Conservation (phyloP, 179 eudicot genomes). For the Silene vulgaris region DNA sequence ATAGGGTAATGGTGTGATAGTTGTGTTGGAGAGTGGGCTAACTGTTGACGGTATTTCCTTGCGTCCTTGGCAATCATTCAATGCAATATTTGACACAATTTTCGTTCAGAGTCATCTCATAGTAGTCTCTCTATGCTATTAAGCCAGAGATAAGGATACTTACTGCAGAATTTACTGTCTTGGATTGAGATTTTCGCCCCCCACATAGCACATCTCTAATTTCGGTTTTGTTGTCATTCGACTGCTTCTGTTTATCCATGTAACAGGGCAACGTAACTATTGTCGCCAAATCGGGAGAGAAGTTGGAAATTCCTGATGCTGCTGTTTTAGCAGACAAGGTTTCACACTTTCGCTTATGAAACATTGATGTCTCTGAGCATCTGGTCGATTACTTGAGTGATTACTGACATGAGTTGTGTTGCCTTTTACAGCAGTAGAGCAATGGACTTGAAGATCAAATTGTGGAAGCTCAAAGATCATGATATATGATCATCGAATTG, state of each 20-base stretch:
- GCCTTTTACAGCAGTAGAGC: slow-evolving; percentile 45
- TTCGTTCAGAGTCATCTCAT: no score
- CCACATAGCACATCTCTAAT: neutral
- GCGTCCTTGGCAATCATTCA: no score
- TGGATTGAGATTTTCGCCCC: neutral
- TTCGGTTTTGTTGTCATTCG: neutral
- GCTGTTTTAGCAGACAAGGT: slow-evolving; percentile 80
- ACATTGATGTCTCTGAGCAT: neutral
- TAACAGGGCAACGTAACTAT: slow-evolving; percentile 67
- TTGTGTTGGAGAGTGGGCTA: neutral
- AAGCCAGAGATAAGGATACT: no score
- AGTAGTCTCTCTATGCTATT: no score
- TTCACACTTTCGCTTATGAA: neutral
- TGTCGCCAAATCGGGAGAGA: slow-evolving; percentile 63
- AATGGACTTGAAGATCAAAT: slow-evolving; percentile 49
- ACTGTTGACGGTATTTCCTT: neutral
- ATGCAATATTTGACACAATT: no score
- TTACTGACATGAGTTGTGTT: neutral
- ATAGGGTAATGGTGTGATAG: neutral
- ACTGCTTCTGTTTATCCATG: neutral
- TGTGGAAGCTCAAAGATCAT: neutral
- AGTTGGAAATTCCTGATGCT: slow-evolving; percentile 83
- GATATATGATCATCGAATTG: slow-evolving; percentile 7
- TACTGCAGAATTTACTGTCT: neutral
- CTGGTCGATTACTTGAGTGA: slow-evolving; percentile 11